Base-by-base conservation (phyloP, 208 protist species). In the Leishmania braziliensis region DNA sequence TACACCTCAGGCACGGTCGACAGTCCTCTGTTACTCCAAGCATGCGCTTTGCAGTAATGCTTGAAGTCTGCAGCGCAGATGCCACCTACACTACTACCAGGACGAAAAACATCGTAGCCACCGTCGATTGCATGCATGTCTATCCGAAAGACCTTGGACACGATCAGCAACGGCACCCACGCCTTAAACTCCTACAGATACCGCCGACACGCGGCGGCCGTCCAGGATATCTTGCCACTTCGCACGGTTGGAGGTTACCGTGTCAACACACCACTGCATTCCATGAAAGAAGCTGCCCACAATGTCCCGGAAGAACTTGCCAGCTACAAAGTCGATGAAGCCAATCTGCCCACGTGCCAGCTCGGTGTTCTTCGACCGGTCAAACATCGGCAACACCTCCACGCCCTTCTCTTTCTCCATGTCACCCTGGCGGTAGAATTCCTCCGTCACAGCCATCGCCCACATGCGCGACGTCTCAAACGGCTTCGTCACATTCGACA, bases 371-470 rank as follows among this genome's bases (percentile, higher is more conserved):
- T 90, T 88, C 9, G 90, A 94, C 54, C 94, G 92, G 80, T 97
- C 91, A 78, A 97, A 96, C 92, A 95, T 96, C 51, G 94, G 91
- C 73, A 93, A 83, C 80, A 94, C 90, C 85, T 95, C 88, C 56
- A 96, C 89, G 16, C 92, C 92, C 84, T 92, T 95, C 84, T 93
- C 90, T 85, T 95, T 95, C 84, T 97, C 92, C 86, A 94, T 95
- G 80, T 96, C 94, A 36, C 94, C 94, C 86, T 97, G 94, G 1
- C 91, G 88, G 82, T 95, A 95, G 86, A 97, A 97, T 84, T 97
- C 91, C 89, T 95, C 94, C 62, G 93, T 96, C 89, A 97, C 90
- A 51, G 91, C 84, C 89, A 93, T 92, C 16, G 91, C 92, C 92
- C 94, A 97, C 80, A 93, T 78, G 43, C 92, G 86, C 36, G 92